Conservation (phyloP, 345 rosid genomes). For the Abelmoschus esculentus region DNA sequence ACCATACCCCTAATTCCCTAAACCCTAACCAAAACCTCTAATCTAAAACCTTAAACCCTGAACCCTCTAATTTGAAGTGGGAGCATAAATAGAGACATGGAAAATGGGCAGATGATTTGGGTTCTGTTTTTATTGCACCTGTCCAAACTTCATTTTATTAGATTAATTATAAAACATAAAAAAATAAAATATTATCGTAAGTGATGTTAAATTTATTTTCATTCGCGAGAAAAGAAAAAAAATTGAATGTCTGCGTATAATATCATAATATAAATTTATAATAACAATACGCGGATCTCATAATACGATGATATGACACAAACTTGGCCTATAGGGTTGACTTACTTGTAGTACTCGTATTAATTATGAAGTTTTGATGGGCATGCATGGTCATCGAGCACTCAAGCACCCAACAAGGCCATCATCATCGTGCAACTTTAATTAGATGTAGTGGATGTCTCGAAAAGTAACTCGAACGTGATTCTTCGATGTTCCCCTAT, state of each 20-base stretch:
- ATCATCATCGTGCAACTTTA: background rate
- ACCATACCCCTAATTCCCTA: too few species aligned
- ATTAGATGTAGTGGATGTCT: background rate
- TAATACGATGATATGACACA: background rate
- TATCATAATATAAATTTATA: background rate
- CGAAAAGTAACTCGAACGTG: background rate
- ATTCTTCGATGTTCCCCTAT: background rate
- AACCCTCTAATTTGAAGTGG: too few species aligned
- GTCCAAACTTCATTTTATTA: too few species aligned
- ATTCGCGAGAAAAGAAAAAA: too few species aligned
- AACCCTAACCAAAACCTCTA: too few species aligned
- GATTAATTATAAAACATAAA: too few species aligned
- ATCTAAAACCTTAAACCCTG: too few species aligned
- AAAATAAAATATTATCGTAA: too few species aligned
- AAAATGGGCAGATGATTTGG: too few species aligned
- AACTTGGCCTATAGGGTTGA: slow-evolving; percentile 2
- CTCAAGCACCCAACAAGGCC: background rate
- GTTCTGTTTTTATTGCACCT: too few species aligned
- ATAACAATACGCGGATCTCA: background rate
- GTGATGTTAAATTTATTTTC: too few species aligned
- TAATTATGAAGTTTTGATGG: background rate
- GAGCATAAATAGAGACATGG: too few species aligned
- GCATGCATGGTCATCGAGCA: background rate
- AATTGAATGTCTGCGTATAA: background rate
- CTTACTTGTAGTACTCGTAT: background rate